Conservation (phyloP, 176 grass and related monocot species). For the Chloris gayana region DNA sequence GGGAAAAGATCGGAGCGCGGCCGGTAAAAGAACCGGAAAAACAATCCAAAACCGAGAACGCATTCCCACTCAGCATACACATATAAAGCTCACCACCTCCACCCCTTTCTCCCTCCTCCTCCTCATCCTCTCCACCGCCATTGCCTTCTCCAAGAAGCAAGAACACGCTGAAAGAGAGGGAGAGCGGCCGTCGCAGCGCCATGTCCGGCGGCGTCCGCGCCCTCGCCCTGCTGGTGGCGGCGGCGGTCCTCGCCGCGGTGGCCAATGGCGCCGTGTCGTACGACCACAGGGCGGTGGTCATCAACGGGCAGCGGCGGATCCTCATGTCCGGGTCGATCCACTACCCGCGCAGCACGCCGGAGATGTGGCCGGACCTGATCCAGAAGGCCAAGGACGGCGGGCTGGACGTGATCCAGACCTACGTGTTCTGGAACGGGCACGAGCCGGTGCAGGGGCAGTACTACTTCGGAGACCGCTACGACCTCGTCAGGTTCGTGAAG, state of each 20-base stretch:
- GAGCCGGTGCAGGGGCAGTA: slow-evolving; percentile 86
- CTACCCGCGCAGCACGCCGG: slow-evolving; percentile 97
- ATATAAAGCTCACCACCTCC: slow-evolving; percentile 46
- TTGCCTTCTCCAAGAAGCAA: slow-evolving; percentile 31
- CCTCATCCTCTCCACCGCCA: not conserved
- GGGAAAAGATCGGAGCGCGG: slow-evolving; percentile 20
- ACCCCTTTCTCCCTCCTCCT: not conserved
- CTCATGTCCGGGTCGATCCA: slow-evolving; percentile 97
- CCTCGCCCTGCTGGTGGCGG: slow-evolving; percentile 8
- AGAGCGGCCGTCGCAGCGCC: not conserved
- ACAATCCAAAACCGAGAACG: slow-evolving; percentile 14
- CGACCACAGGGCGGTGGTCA: slow-evolving; percentile 65
- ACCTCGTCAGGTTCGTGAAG: slow-evolving; percentile 94
- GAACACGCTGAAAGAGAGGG: not conserved
- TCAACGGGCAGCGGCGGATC: slow-evolving; percentile 75
- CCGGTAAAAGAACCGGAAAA: slow-evolving; percentile 19
- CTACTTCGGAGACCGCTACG: slow-evolving; percentile 85
- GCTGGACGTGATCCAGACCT: slow-evolving; percentile 88
- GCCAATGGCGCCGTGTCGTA: slow-evolving; percentile 73
- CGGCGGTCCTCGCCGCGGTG: not conserved
- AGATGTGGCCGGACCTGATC: slow-evolving; percentile 99
- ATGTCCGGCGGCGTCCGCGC: slow-evolving; percentile 33
- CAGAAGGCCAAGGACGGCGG: slow-evolving; percentile 97
- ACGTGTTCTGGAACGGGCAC: slow-evolving; percentile 99
- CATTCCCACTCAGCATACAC: slow-evolving; percentile 30